Evolutionary conservation across 2,329 filamentous ascomycete species (phyloP).

Genomic region (Thielaviopsis euricoi): DNA sequence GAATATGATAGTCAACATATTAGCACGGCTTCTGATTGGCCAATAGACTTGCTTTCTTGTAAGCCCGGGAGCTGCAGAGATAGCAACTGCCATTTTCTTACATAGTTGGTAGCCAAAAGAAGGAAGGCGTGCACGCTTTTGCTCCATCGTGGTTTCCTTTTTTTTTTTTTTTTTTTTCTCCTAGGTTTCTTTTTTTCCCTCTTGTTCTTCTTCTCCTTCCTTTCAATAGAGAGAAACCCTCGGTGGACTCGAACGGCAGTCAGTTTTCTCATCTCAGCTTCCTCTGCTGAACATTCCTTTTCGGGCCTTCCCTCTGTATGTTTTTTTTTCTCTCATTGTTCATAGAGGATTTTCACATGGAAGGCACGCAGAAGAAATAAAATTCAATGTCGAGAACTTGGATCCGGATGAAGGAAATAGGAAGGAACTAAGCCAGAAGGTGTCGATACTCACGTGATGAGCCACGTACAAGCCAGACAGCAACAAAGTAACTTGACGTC

Average conservation of each 20-base stretch:
- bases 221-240: no score
- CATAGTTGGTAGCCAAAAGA: neutral
- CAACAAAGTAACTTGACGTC: neutral
- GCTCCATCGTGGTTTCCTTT: neutral
- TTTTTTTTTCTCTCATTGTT: neutral
- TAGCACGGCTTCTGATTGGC: neutral
- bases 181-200: no score
- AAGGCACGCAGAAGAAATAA: neutral
- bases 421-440: neutral
- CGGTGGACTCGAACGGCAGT: neutral
- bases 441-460: neutral
- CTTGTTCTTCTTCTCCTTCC: no score
- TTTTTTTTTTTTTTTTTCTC: neutral
- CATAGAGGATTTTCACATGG: neutral
- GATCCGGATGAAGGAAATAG: neutral
- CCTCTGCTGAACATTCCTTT: neutral
- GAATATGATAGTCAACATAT: neutral
- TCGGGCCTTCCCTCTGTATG: neutral
- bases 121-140: neutral
- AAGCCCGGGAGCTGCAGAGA: neutral
- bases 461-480: neutral
- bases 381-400: neutral
- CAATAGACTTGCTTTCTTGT: neutral
- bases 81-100: neutral
- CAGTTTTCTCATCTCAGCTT: neutral